phyloP scores from a whole-genome alignment of 73 alveolate genomes.

The Blepharisma stoltei region DNA sequence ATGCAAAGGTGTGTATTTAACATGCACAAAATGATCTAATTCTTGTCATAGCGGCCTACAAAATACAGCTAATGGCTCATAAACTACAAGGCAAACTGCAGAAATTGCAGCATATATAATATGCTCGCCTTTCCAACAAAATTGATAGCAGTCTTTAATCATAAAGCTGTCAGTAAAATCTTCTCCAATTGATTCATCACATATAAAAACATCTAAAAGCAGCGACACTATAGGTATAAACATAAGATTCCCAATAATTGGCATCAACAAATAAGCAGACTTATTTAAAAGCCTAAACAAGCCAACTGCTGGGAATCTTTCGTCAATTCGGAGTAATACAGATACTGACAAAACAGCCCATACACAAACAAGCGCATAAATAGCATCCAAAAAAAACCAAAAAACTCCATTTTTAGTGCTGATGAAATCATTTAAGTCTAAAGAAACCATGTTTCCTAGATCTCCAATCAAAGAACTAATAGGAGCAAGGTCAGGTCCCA shows the following conservation, averaged over 20 bases:
- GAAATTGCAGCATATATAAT: neutral
- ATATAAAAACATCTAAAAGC: neutral
- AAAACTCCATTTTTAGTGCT: neutral
- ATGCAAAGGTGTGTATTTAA: neutral
- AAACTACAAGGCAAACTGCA: neutral
- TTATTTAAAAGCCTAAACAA: neutral
- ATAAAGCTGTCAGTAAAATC: neutral
- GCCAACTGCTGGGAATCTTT: neutral
- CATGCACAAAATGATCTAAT: neutral
- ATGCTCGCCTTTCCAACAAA: neutral
- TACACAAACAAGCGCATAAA: neutral
- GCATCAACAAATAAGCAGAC: neutral
- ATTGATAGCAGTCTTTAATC: neutral
- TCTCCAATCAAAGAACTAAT: neutral
- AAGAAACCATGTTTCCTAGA: neutral
- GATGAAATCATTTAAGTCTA: neutral
- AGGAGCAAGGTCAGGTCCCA: neutral
- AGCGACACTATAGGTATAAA: slow-evolving; percentile 10
- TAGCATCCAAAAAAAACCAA: neutral
- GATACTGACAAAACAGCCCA: neutral
- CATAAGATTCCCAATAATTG: neutral
- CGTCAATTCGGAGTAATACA: neutral
- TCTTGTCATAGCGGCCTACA: slow-evolving; percentile 3
- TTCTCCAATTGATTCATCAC: slow-evolving; percentile 7
- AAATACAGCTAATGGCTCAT: neutral